Conservation (phyloP, 1,139 yeast genomes). For the Nakaseomyces sp. region DNA sequence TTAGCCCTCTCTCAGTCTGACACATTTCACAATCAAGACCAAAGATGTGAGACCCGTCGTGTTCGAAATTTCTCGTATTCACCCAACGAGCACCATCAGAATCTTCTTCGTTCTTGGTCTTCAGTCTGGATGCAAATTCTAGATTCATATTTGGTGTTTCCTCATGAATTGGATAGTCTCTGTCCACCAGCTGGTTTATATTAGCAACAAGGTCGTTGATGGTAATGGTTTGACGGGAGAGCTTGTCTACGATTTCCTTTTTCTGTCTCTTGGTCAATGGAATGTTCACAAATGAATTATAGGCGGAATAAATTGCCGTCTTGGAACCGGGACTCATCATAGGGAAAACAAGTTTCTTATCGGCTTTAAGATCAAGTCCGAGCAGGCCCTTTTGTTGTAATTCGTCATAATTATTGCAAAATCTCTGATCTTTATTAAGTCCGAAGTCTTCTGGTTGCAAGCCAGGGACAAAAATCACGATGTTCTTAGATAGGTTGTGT, state of each 20-base stretch:
- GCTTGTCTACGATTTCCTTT: conserved; percentile 33
- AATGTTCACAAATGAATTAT: conserved; percentile 46
- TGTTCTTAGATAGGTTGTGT: conserved; percentile 39
- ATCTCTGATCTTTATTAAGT: conserved; percentile 8
- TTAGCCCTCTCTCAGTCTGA: conserved; percentile 49
- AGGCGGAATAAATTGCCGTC: conserved; percentile 46
- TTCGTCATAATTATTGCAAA: conserved; percentile 12
- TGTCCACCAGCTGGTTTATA: conserved; percentile 37
- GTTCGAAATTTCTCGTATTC: conserved; percentile 45
- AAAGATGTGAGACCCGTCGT: conserved; percentile 53
- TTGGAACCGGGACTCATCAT: conserved; percentile 52
- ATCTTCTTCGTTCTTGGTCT: conserved; percentile 10
- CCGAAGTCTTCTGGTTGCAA: conserved; percentile 41
- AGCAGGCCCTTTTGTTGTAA: conserved; percentile 4
- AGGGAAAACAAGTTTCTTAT: conserved; percentile 33
- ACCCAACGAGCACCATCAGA: conserved; percentile 39
- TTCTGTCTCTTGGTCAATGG: conserved; percentile 51
- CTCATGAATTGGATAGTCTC: conserved; percentile 57
- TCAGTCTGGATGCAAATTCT: conserved; percentile 11
- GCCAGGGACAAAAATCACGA: conserved; percentile 63
- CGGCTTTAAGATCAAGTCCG: conserved; percentile 2
- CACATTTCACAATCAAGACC: conserved; percentile 96
- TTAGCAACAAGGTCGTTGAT: conserved; percentile 47
- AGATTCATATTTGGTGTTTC: conserved; percentile 19
- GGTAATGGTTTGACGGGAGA: conserved; percentile 37